Base-by-base conservation (phyloP, 768 basidiomycete species). In the Hortiboletus campestris region DNA sequence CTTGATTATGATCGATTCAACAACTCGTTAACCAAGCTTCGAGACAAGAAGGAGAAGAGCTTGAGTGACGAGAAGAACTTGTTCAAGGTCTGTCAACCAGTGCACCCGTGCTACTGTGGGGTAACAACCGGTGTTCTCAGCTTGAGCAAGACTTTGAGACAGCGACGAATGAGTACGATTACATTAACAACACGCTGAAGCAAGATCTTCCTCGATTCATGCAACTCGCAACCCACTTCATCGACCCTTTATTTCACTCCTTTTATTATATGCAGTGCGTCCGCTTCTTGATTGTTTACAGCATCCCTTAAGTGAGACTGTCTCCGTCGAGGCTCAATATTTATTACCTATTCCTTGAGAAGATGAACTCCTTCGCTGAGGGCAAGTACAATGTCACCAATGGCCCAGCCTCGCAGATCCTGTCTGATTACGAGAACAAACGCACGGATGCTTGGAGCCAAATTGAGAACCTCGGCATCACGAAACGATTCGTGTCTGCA, bases 231-330 rank as follows among this genome's bases (percentile, higher is more conserved):
- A 89, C 92, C 3, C 84, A 86, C 60, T 98, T 98, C 74, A 92
- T 98, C 68, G 89, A 95, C 62, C 97, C 97, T 1, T 77, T 98
- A n/a, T 99, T 98, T 83, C 89, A 96, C 64, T 96, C 94, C 17
- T 94, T 94, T 80, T 99, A 89, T 79, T 99, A 96, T 72, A 98
- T 99, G 94, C 94, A 98, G 93, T 95, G 66, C 67, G 94, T 84
- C 29, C 49, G 31, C 47, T 59, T 54, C 44, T 36, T 49, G 35
- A 36, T 42, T 35, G 29, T 36, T 43, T 16, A 2, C 31, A 28
- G 7, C 13, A 49, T 47, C 31, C n/a, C 29, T 47, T 35, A 48
- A 56, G 10, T 41, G 46, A 52, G 38, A 19, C 43, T 25, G 25
- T 22, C 42, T 19, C 44, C 22, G 28, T 34, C 46, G 59, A 96